Conservation (phyloP, 1,284 basidiomycete genomes). For the Ustilago crameri region DNA sequence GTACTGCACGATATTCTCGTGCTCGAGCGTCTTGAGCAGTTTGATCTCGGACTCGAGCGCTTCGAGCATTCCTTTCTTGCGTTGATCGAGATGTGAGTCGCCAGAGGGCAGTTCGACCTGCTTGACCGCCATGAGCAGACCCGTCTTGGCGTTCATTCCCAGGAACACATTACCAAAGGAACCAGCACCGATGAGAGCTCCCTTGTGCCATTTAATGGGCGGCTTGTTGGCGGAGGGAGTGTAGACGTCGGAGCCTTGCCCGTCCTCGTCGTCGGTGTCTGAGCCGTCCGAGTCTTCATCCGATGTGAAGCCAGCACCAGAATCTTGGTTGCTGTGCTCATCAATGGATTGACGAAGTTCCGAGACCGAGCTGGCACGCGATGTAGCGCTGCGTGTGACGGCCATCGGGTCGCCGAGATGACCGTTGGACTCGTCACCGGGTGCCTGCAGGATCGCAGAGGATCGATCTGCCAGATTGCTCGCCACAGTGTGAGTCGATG, state of each 20-base stretch:
- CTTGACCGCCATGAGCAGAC: conserved; percentile 98
- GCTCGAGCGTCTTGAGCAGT: conserved; percentile 90
- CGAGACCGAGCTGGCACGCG: conserved; percentile 42
- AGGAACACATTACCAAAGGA: conserved; percentile 73
- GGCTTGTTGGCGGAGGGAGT: conserved; percentile 40
- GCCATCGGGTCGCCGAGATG: conserved; percentile 55
- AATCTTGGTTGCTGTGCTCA: conserved; percentile 38
- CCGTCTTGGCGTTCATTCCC: conserved; percentile 94
- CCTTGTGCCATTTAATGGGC: conserved; percentile 97
- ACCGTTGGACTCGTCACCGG: conserved; percentile 52
- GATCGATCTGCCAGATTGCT: conserved; percentile 62
- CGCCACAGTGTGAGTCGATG: conserved; percentile 20
- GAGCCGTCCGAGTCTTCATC: conserved; percentile 32
- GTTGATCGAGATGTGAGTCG: conserved; percentile 86
- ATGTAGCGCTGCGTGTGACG: conserved; percentile 39
- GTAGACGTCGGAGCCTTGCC: conserved; percentile 16
- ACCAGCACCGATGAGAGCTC: conserved; percentile 94
- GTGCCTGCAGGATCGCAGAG: conserved; percentile 51
- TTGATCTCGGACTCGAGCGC: conserved; percentile 97
- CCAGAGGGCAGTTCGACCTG: conserved; percentile 94
- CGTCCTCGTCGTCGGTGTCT: conserved; percentile 37
- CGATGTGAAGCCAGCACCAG: conserved; percentile 49
- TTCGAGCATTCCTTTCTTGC: conserved; percentile 92
- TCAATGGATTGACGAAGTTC: conserved; percentile 59
- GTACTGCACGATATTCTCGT: conserved; percentile 98